Evolutionary conservation across 306 rosid genomes (phyloP).

Genomic region (Sicyos baderoa): DNA sequence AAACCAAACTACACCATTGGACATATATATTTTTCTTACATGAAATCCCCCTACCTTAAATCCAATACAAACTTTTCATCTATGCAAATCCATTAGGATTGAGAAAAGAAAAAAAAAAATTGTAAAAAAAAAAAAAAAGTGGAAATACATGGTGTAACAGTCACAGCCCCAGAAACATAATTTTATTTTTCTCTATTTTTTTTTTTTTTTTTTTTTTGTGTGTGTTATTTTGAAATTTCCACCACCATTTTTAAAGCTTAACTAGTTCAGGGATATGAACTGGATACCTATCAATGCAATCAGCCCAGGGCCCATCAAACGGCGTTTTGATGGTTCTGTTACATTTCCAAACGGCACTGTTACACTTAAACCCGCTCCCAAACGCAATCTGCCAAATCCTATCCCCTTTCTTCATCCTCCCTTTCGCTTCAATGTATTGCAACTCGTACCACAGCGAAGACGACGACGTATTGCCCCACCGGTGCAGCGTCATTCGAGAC

Average conservation of each 20-base stretch:
- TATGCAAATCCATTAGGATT: slow-evolving; percentile 11
- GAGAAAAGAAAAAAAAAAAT: not conserved
- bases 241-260: slow-evolving; percentile 46
- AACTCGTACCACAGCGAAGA: slow-evolving; percentile 89
- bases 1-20: not conserved
- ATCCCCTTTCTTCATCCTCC: slow-evolving; percentile 79
- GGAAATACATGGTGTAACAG: not conserved
- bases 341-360: slow-evolving; percentile 91
- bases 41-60: not conserved
- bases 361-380: slow-evolving; percentile 90
- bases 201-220: too few relatives aligned
- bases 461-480: slow-evolving; percentile 93
- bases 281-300: slow-evolving; percentile 74
- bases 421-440: slow-evolving; percentile 75
- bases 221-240: not conserved
- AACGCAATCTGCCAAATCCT: slow-evolving; percentile 93
- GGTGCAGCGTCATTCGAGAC: slow-evolving; percentile 79
- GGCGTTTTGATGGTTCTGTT: slow-evolving; percentile 53
- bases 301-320: slow-evolving; percentile 68
- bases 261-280: slow-evolving; percentile 86
- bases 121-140: not conserved
- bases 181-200: not conserved
- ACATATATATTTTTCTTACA: not conserved
- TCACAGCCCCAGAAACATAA: not conserved
- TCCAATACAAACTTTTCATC: slow-evolving; percentile 5